A percentile compares a stretch with the other conserved stretches of the same genome.
phyloP scores from a whole-genome alignment of 257 asterid genomes.

The Solanum dulcamara region DNA sequence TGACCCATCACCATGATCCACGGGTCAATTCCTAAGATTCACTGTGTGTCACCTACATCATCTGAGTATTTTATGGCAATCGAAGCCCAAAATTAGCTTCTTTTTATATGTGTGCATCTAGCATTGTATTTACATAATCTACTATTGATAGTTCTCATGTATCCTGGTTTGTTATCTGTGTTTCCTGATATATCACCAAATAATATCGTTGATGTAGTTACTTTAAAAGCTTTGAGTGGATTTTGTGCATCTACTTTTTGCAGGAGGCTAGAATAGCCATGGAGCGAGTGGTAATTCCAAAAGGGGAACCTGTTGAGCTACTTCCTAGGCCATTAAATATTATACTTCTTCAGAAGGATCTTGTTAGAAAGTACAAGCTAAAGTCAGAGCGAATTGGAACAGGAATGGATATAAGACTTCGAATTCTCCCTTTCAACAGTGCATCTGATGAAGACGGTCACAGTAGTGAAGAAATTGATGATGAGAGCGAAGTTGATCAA shows the following conservation, averaged over 20 bases:
- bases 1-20: neutral
- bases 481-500: slow-evolving; percentile 16
- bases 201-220: neutral
- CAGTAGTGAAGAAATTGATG: slow-evolving; percentile 23
- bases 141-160: neutral
- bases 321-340: slow-evolving; percentile 72
- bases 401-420: slow-evolving; percentile 47
- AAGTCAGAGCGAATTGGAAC: slow-evolving; percentile 61
- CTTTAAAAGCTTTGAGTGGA: neutral
- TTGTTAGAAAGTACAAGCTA: slow-evolving; percentile 70
- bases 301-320: slow-evolving; percentile 68
- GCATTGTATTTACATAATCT: neutral
- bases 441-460: slow-evolving; percentile 25
- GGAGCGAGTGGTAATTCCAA: slow-evolving; percentile 77
- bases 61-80: neutral
- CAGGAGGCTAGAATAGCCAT: slow-evolving; percentile 90
- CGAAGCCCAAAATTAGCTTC: neutral
- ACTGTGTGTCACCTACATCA: neutral
- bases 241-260: neutral
- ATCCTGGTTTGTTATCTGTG: neutral
- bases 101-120: neutral
- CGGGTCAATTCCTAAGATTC: neutral
- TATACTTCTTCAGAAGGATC: slow-evolving; percentile 76
- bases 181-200: neutral
- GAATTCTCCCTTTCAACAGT: slow-evolving; percentile 48